Percentiles rank a stretch among this genome's conserved stretches.
Evolutionary conservation across 139 green algal genomes (phyloP).

Genomic region (Edaphochlamys debaryana): DNA sequence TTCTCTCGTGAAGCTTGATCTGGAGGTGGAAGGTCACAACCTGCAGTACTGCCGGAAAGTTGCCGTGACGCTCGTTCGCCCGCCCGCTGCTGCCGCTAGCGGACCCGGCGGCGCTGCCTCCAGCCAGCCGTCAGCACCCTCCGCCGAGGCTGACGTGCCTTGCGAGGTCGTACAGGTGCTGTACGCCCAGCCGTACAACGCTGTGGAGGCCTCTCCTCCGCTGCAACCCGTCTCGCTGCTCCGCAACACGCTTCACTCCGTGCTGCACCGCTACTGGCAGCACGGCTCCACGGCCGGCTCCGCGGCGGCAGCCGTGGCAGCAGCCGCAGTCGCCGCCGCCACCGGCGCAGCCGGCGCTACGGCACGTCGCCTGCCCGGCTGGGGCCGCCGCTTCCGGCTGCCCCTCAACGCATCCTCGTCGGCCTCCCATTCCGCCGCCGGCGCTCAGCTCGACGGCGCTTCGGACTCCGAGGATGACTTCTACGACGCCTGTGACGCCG

Average conservation of each 20-base stretch:
- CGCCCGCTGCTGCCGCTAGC: background rate
- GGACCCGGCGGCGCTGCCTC: background rate
- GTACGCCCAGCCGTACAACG: constrained; percentile 20
- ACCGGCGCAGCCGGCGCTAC: background rate
- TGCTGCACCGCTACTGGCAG: background rate
- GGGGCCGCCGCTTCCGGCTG: no score
- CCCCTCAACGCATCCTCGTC: no score
- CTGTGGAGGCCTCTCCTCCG: background rate
- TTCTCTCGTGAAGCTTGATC: constrained; percentile 4
- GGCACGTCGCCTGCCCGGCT: no score
- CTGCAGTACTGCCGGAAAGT: constrained; percentile 32
- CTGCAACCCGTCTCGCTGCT: constrained; percentile 33
- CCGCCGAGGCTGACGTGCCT: background rate
- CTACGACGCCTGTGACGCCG: background rate
- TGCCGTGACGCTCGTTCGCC: background rate
- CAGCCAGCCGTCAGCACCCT: background rate
- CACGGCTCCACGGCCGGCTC: background rate
- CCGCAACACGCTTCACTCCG: constrained; percentile 26
- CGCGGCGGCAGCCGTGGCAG: background rate
- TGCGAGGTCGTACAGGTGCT: constrained; percentile 27
- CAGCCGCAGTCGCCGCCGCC: background rate
- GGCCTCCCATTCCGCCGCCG: no score
- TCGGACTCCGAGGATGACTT: background rate
- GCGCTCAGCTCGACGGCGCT: background rate
- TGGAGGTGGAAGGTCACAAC: constrained; percentile 37